Percentiles rank a stretch among this genome's conserved stretches.
These are phyloP conservation scores for Aspergillus transmontanensis DNA, from an alignment of 2,329 filamentous ascomycete genomes.

Conservation along the genomic window DNA sequence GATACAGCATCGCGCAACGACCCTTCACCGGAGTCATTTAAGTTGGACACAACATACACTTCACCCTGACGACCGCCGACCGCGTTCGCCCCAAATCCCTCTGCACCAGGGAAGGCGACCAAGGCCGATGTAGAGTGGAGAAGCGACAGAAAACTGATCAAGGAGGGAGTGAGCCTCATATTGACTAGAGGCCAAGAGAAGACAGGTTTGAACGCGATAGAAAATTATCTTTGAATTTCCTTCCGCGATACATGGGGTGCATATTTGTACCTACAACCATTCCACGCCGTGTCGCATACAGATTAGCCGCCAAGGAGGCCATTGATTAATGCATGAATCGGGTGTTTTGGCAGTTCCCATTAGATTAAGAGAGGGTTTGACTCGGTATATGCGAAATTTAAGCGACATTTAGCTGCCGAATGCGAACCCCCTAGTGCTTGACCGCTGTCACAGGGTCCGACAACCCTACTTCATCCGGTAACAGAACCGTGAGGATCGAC, in stretches of 20 bases:
- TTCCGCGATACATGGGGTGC: too few relatives aligned
- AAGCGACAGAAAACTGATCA: constrained; percentile 15
- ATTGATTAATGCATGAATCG: constrained; percentile 2
- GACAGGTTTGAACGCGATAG: background rate
- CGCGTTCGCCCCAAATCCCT: constrained; percentile 53
- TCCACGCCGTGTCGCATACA: background rate
- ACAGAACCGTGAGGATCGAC: background rate
- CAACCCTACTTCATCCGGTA: background rate
- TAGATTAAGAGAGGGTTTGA: background rate
- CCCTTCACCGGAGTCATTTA: constrained; percentile 52
- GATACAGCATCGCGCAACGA: constrained; percentile 56
- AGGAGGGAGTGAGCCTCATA: constrained; percentile 8
- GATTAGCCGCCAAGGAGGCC: background rate
- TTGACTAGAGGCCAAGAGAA: background rate
- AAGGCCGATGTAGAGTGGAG: constrained; percentile 19
- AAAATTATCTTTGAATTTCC: background rate
- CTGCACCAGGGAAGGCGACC: constrained; percentile 53
- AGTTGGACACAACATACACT: constrained; percentile 53
- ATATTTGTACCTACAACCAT: background rate
- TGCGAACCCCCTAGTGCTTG: background rate
- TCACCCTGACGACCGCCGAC: constrained; percentile 51
- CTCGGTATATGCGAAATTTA: background rate
- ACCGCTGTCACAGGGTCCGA: background rate
- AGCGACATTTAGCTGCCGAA: background rate
- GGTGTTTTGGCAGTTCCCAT: background rate